Conservation (phyloP, 164 flowering plant genomes). For the Platanus orientalis region DNA sequence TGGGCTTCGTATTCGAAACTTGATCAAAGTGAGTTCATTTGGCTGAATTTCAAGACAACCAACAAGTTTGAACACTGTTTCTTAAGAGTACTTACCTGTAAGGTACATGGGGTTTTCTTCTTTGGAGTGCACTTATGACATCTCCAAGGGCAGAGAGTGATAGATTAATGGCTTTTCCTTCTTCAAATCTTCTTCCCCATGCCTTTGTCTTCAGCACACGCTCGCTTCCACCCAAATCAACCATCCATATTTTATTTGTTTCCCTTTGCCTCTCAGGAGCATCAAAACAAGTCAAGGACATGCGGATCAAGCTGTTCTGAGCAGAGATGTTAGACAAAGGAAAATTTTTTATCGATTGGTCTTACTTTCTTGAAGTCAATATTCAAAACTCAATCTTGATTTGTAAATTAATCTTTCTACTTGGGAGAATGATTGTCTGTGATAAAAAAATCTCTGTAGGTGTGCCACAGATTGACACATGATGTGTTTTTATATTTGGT, state of each 20-base stretch:
- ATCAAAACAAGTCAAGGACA: conserved; percentile 34
- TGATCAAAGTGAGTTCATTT: neutral
- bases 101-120: conserved; percentile 46
- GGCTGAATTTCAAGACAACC: neutral
- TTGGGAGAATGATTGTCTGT: too few relatives aligned
- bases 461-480: too few relatives aligned
- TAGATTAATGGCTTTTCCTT: conserved; percentile 71
- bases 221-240: conserved; percentile 78
- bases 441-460: too few relatives aligned
- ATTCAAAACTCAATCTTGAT: neutral
- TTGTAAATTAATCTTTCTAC: conserved; percentile 1
- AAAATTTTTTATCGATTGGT: neutral
- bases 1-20: neutral
- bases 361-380: conserved; percentile 1
- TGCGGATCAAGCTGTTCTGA: conserved; percentile 48
- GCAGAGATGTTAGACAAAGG: conserved; percentile 3
- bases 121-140: conserved; percentile 62
- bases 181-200: conserved; percentile 56
- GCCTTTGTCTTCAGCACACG: conserved; percentile 62
- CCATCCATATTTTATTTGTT: conserved; percentile 61
- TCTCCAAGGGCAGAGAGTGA: conserved; percentile 75
- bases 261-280: conserved; percentile 47
- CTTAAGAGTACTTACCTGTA: conserved; percentile 38
- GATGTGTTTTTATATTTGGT: too few relatives aligned
- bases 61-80: neutral